Evolutionary conservation across 768 basidiomycete genomes (phyloP).

Genomic region (Serendipita indica): DNA sequence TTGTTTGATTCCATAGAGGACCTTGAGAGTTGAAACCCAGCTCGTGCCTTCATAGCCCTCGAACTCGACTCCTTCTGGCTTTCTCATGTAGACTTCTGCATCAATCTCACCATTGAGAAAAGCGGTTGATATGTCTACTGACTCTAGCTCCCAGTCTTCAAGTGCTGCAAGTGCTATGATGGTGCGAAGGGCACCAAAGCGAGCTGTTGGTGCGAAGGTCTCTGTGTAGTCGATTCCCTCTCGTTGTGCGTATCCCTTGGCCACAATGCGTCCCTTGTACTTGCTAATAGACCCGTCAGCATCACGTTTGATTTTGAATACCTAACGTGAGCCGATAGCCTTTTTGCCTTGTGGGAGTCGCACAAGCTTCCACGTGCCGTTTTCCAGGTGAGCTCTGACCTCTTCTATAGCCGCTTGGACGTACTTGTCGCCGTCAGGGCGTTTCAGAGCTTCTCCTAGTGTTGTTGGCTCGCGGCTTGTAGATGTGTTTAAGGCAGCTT

Average conservation of each 20-base stretch:
- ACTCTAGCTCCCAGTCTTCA: constrained; percentile 18
- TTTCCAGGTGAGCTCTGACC: background rate
- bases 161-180: constrained; percentile 21
- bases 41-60: background rate
- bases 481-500: constrained; percentile 14
- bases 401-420: constrained; percentile 18
- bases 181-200: constrained; percentile 23
- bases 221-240: constrained; percentile 26
- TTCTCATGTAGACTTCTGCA: constrained; percentile 10
- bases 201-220: constrained; percentile 29
- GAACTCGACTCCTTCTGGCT: constrained; percentile 9
- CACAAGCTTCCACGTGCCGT: constrained; percentile 18
- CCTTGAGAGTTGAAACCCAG: constrained; percentile 19
- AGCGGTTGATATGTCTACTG: constrained; percentile 9
- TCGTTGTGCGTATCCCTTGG: constrained; percentile 19
- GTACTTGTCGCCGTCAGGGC: constrained; percentile 17
- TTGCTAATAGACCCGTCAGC: constrained; percentile 15
- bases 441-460: constrained; percentile 15
- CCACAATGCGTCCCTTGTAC: constrained; percentile 19
- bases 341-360: constrained; percentile 14
- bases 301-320: constrained; percentile 19
- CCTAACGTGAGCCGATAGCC: constrained; percentile 17
- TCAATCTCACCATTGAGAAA: constrained; percentile 13
- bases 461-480: constrained; percentile 13
- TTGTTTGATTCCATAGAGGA: constrained; percentile 33